Evolutionary conservation across 129 eudicot species (phyloP), one percentile per base, ranked within the genome.

Genomic region (Oenanthe sinensis): DNA sequence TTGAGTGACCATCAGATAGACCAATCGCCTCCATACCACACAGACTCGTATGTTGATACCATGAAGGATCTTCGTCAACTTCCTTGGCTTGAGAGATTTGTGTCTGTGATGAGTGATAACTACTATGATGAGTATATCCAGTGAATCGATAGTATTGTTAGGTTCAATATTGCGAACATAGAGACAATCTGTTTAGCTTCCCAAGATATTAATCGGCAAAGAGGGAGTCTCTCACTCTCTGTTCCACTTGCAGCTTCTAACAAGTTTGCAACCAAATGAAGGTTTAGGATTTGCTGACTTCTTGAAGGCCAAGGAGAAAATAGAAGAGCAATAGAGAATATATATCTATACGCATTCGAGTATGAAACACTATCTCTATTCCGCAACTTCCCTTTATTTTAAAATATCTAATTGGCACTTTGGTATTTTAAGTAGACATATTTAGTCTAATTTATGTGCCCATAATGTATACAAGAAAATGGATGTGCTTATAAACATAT

Each of bases 41-140:
- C 88, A 45, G 98, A 95, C 79, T 86, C 96, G 1, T 90, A 91
- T 54, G 87, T 83, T 49, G 98, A 95, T 81, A 78, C 97, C 76
- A 95, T 95, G 94, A 95, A 95, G 81, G 98, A 95, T 81, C 96
- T 95, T 54, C 91, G 86, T 75, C 98, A 95, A 85, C 96, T 95
- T 62, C 98, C 98, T n/a, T 95, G 98, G 97, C 97, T 95, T 13
- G 97, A 95, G 76, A 86, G 98, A 80, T 95, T 95, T 44, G 96
- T 95, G 33, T 95, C 97, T 1, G 96, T 95, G 40, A 95, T 95
- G 45, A 92, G 94, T 37, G 98, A 95, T 80, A 82, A 88, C 76
- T 94, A 91, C 82, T 90, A 90, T 77, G 97, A 95, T 15, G 91
- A 95, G 39, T 92, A 92, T 85, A 83, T 79, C 47, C 90, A 86